phyloP scores from a whole-genome alignment of 352 stramenopile species.

The Thraustochytrium sp. region DNA sequence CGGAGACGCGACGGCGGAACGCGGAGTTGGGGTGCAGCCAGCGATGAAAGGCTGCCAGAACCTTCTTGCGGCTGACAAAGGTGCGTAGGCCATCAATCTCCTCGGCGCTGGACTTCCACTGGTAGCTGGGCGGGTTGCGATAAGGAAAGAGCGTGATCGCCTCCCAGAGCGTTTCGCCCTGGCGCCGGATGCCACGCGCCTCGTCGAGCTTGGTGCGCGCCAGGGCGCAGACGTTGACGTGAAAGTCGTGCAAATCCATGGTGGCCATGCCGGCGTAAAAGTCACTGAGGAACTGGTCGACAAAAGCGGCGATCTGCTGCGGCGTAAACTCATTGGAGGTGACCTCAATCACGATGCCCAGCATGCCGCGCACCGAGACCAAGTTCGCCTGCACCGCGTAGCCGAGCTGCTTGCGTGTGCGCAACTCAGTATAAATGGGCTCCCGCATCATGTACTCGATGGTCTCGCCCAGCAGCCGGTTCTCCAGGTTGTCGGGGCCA shows the following conservation, averaged over 20 bases:
- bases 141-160: background rate
- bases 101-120: conserved; percentile 25
- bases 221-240: conserved; percentile 20
- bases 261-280: conserved; percentile 3
- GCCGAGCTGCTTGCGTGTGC: conserved; percentile 74
- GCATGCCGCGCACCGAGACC: background rate
- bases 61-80: background rate
- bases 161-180: conserved; percentile 43
- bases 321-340: conserved; percentile 10
- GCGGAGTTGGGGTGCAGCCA: conserved; percentile 7
- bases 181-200: background rate
- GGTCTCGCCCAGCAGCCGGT: conserved; percentile 65
- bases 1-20: conserved; percentile 12
- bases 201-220: conserved; percentile 38
- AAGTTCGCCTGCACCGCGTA: conserved; percentile 70
- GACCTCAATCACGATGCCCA: conserved; percentile 21
- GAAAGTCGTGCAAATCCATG: conserved; percentile 8
- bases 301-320: conserved; percentile 19
- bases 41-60: conserved; percentile 21
- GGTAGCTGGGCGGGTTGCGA: background rate
- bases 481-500: conserved; percentile 60
- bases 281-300: conserved; percentile 30
- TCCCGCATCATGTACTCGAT: conserved; percentile 78
- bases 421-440: conserved; percentile 71
- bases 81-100: conserved; percentile 22